Evolutionary conservation across 371 early-diverging fungal species (phyloP), one percentile per base, ranked within the genome.

Genomic region (Saksenaea oblongispora): DNA sequence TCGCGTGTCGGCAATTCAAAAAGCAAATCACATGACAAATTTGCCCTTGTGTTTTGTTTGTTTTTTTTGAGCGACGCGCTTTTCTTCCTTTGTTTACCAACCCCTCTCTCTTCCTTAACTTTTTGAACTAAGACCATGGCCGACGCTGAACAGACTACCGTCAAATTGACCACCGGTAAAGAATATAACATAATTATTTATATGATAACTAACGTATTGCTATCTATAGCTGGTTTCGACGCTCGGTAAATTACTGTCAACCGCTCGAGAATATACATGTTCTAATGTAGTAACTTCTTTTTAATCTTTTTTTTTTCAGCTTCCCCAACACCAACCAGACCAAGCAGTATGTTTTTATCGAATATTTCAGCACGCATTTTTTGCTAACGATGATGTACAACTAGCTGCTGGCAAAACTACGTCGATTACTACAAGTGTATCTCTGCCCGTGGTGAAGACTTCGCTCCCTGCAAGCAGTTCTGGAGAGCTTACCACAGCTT

Each of bases 301-400:
- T 35, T 86, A 59, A 72, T 18, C 5, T 28, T 24, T 17, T 15
- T 8, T 31, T 27, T 24, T n/a, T 36, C 54, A 75, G 97, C 64
- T 96, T 96, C 91, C 97, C 97, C 70, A 95, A 96, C 90, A 87
- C 88, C 76, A 96, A 97, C 89, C 95, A 95, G 86, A 94, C 93
- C 85, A 95, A 91, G 92, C 90, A 86, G 73, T 72, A 72, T 24
- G 69, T 65, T 42, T 58, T 34, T 31, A 31, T 31, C 31, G 31
- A 34, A 14, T 13, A 47, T 61, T 31, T 8, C 10, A 17, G 9
- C 51, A 10, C 9, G 9, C 51, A 22, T 22, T 47, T 47, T 22
- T 47, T 17, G 22, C 22, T 47, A 47, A 47, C 51, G 24, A 47
- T 22, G 22, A 22, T 10, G 24, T 47, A 22, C 9, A 1, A 47